phyloP scores from a whole-genome alignment of 495 filamentous ascomycete species.

The Tuber umbilicatum region DNA sequence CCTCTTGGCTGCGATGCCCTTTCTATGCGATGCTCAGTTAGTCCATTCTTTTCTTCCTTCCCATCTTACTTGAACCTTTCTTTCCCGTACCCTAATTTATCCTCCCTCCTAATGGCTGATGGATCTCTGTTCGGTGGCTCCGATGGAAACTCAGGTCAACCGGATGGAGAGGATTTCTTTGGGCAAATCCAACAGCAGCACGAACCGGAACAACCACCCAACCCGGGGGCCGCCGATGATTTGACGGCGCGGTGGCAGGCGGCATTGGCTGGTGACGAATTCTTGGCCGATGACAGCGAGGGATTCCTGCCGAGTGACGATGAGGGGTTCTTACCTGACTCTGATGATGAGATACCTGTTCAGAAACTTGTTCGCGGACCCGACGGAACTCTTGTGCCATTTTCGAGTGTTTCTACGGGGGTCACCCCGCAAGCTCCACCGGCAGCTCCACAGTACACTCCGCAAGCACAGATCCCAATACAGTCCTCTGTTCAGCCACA shows the following conservation, averaged over 20 bases:
- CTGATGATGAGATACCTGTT: slow-evolving; percentile 44
- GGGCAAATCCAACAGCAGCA: slow-evolving; percentile 44
- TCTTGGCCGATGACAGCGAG: slow-evolving; percentile 61
- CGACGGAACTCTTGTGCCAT: slow-evolving; percentile 41
- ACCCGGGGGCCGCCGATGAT: slow-evolving; percentile 47
- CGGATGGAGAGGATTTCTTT: slow-evolving; percentile 47
- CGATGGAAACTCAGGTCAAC: slow-evolving; percentile 42
- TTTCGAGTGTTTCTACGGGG: slow-evolving; percentile 40
- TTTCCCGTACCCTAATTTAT: not conserved
- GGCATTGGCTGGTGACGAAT: slow-evolving; percentile 70
- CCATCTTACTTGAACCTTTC: not conserved
- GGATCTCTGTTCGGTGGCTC: slow-evolving; percentile 38
- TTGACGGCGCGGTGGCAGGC: slow-evolving; percentile 77
- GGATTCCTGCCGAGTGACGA: slow-evolving; percentile 64
- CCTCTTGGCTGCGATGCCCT: not conserved
- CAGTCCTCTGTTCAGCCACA: slow-evolving; percentile 27
- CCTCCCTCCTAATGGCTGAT: not conserved
- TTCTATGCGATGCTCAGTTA: not conserved
- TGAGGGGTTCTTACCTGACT: slow-evolving; percentile 64
- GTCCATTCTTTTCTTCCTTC: not conserved
- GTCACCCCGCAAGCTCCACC: slow-evolving; percentile 15
- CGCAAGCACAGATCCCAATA: slow-evolving; percentile 43
- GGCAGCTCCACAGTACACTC: slow-evolving; percentile 37
- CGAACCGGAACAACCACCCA: not conserved
- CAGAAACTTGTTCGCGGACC: slow-evolving; percentile 25